Evolutionary conservation across 345 rosid genomes (phyloP), one percentile per base, ranked within the genome.

Genomic region (Camelina neglecta): DNA sequence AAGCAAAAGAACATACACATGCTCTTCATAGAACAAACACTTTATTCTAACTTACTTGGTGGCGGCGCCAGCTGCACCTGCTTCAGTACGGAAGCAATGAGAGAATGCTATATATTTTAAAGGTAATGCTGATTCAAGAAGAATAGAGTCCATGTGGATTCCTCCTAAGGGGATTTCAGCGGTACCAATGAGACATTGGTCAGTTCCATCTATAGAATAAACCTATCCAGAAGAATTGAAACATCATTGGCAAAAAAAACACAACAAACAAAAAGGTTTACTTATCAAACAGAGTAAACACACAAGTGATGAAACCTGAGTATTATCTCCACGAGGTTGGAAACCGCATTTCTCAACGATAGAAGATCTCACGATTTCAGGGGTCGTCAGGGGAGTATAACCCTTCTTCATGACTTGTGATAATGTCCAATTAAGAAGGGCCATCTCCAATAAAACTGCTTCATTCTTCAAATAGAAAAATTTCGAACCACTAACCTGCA

Each of bases 161-260:
- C 98, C 98, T 60, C 98, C 98, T 9, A 92, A 90, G 4, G 97
- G 97, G 63, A 94, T 94, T 83, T 94, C 98, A 64, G 98, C 97
- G 7, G 98, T 94, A 57, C 98, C 97, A 74, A 94, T 89, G 69
- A 92, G 97, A 83, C 96, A 94, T 53, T 92, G 98, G 42, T 94
- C 96, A 65, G 90, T 86, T 69, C 85, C 88, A 69, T 89, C 87
- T 3, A 94, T 85, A 20, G 97, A 87, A 75, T 90, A 92, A 47
- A 94, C 98, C 97, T 92, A 89, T 60, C 24, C 55, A 79, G 20
- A 7, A 29, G 29, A 69, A 54, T 0, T 11, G 49, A 65, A 72
- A 7, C 36, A 36, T 1, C 12, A 73, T 78, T 53, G 54, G 65
- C 26, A 53, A 58, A 60, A 60, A 60, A 73, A 15, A 18, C 18